phyloP scores from a whole-genome alignment of 257 asterid genomes.

The Eustoma russellianum region DNA sequence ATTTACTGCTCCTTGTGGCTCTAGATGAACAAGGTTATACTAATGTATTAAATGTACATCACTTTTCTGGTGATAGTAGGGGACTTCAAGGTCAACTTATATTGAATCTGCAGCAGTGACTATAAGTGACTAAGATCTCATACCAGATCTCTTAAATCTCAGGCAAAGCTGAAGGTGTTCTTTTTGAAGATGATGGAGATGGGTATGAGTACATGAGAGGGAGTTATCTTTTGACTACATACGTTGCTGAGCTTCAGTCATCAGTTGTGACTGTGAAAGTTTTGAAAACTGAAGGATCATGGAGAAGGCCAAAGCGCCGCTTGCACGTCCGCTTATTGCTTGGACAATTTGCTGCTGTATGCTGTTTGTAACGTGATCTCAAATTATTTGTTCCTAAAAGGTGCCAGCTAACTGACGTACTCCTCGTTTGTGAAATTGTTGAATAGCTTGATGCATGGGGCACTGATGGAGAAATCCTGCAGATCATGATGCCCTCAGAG shows the following conservation, averaged over 20 bases:
- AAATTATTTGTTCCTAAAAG: neutral
- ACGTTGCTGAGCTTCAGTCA: conserved; percentile 59
- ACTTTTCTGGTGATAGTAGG: too few relatives aligned
- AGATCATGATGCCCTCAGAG: conserved; percentile 61
- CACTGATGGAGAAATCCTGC: conserved; percentile 57
- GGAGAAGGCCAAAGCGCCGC: conserved; percentile 76
- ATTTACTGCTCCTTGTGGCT: conserved; percentile 66
- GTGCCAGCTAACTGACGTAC: too few relatives aligned
- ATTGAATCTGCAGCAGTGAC: too few relatives aligned
- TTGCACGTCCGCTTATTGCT: conserved; percentile 66
- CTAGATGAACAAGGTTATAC: conserved; percentile 64
- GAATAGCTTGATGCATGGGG: conserved; percentile 79
- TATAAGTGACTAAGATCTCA: too few relatives aligned
- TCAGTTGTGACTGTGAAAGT: conserved; percentile 65
- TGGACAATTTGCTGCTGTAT: conserved; percentile 69
- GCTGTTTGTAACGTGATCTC: conserved; percentile 9
- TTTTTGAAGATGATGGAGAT: conserved; percentile 88
- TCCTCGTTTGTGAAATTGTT: conserved; percentile 8
- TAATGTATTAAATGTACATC: neutral
- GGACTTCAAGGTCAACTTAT: too few relatives aligned
- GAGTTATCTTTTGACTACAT: conserved; percentile 70
- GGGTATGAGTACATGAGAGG: conserved; percentile 73
- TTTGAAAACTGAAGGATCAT: conserved; percentile 64
- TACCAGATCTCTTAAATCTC: conserved; percentile 12
- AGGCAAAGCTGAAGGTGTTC: conserved; percentile 89